Conservation (phyloP, 2,329 filamentous ascomycete genomes). For the Penicillium digitatum region DNA sequence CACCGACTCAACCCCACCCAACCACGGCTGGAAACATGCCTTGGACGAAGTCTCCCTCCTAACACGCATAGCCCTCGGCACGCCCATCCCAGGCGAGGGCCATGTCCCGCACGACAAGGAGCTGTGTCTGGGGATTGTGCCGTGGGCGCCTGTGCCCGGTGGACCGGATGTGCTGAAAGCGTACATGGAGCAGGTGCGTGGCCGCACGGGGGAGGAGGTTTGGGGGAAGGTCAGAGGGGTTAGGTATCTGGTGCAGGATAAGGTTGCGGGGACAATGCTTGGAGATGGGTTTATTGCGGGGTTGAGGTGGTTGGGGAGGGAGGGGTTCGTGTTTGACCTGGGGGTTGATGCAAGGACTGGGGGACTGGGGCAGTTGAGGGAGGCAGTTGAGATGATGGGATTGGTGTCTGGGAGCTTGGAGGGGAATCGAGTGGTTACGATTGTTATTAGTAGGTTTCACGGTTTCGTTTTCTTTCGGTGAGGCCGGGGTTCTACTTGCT, state of each 20-base stretch:
- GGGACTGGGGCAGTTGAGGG: conserved; percentile 69
- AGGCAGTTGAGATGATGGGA: conserved; percentile 66
- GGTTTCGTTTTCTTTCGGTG: background rate
- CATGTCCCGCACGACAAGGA: conserved; percentile 51
- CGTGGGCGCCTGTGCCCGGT: conserved; percentile 79
- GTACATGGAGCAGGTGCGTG: conserved; percentile 63
- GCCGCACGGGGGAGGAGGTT: conserved; percentile 49
- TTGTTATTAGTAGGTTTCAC: conserved; percentile 59
- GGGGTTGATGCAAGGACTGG: conserved; percentile 77
- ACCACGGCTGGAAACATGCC: conserved; percentile 60
- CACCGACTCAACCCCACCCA: conserved; percentile 27
- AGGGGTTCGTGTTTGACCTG: conserved; percentile 71
- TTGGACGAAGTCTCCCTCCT: conserved; percentile 70
- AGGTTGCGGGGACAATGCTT: conserved; percentile 63
- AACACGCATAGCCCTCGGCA: conserved; percentile 61
- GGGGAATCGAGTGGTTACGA: conserved; percentile 52
- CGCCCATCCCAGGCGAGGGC: conserved; percentile 55
- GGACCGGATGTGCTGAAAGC: conserved; percentile 55
- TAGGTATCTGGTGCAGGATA: conserved; percentile 77
- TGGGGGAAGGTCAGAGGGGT: conserved; percentile 73
- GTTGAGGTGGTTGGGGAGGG: conserved; percentile 61
- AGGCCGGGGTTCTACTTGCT: conserved; percentile 12
- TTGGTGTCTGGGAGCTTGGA: conserved; percentile 59
- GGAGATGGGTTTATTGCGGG: conserved; percentile 60
- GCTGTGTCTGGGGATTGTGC: conserved; percentile 66